Base-by-base conservation (phyloP, 768 basidiomycete genomes). In the Favolaschia claudopus region DNA sequence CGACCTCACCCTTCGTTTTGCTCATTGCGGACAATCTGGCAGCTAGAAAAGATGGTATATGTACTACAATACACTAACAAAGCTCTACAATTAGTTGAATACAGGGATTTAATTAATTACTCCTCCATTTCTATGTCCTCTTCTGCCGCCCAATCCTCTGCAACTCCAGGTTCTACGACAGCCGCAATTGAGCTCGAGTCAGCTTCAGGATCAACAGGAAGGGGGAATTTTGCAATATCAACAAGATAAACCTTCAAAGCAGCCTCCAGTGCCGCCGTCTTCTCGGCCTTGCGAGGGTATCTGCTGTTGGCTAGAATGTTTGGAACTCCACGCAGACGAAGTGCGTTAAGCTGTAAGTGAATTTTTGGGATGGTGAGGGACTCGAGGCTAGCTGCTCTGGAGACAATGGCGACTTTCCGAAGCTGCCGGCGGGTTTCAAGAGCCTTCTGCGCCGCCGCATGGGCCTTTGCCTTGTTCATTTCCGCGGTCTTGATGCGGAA, bases 41-140 rank as follows among this genome's bases (percentile, higher is more conserved):
- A 10, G n/a, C 34, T 10, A 10, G 34, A 36, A n/a, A 36, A 10
- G 12, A 36, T 36, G n/a, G 34, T 10, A 36, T 10, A 36, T 10
- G 34, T 36, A 36, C 34, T 36, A 36, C 34, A 36, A 36, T 10
- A 10, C 10, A 36, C n/a, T 36, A 36, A n/a, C 34, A 10, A 36
- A n/a, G n/a, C 34, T 36, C 34, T 36, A 36, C n/a, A 36, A 10
- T 36, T 36, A 36, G 12, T 36, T n/a, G 34, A 36, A 36, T 10
- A 10, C 34, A 10, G 34, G 12, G n/a, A 36, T 36, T 10, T 36
- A 10, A 10, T 10, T 36, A n/a, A n/a, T 44, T 29, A 58, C 37
- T 58, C 48, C 34, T 51, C 56, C 56, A 58, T 58, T 9, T 58
- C 56, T 1, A 36, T 25, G 15, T 58, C 56, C n/a, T 58, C 56